Conservation (phyloP, 2,329 filamentous ascomycete genomes). For the Diaporthe batatas region DNA sequence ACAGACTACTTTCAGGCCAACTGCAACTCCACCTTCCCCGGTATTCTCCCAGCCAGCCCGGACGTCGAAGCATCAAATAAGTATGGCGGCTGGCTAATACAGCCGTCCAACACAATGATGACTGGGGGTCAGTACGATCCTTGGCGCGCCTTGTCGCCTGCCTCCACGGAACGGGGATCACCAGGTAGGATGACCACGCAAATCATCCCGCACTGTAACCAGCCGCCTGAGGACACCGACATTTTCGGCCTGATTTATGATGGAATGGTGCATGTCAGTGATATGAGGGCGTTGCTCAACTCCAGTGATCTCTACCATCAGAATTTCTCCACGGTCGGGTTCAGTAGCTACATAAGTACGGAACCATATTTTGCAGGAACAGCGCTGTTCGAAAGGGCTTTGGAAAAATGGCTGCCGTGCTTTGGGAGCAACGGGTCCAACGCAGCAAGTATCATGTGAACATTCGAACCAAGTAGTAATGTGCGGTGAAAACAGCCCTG, state of each 20-base stretch:
- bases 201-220: constrained; percentile 36
- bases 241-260: constrained; percentile 39
- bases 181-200: constrained; percentile 34
- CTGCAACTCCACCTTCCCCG: constrained; percentile 19
- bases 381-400: constrained; percentile 24
- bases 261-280: constrained; percentile 40
- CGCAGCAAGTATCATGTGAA: not conserved
- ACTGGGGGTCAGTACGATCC: constrained; percentile 50
- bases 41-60: constrained; percentile 30
- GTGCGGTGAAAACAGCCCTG: too few relatives aligned
- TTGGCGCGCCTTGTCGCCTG: constrained; percentile 44
- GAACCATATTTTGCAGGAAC: constrained; percentile 20
- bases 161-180: constrained; percentile 35
- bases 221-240: constrained; percentile 28
- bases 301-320: constrained; percentile 29
- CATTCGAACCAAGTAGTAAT: not conserved
- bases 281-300: constrained; percentile 30
- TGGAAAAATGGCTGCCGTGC: constrained; percentile 36
- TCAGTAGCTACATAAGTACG: constrained; percentile 24
- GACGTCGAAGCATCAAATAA: constrained; percentile 25
- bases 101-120: constrained; percentile 47
- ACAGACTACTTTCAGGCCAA: constrained; percentile 11
- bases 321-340: constrained; percentile 31
- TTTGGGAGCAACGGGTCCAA: not conserved
- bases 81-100: constrained; percentile 48